Evolutionary conservation across 2,329 filamentous ascomycete genomes (phyloP).

Genomic region (Penicillium aurantiogriseum): DNA sequence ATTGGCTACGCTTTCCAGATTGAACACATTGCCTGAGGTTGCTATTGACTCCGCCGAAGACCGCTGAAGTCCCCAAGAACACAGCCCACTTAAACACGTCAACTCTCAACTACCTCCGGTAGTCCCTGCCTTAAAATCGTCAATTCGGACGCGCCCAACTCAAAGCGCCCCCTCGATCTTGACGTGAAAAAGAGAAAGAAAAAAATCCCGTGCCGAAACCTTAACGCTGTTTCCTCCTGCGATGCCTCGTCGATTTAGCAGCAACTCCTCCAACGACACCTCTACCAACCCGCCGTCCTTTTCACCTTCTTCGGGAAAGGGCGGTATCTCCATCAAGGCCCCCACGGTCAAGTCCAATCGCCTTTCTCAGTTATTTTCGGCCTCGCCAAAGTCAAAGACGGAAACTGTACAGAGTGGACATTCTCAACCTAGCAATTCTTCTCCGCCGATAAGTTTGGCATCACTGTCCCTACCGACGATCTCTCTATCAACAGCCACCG

Average conservation of each 20-base stretch:
- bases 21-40: not conserved
- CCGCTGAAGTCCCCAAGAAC: not conserved
- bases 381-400: conserved; percentile 72
- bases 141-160: not conserved
- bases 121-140: conserved; percentile 14
- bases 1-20: conserved; percentile 1
- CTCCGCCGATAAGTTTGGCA: conserved; percentile 66
- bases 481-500: conserved; percentile 81
- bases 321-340: conserved; percentile 48
- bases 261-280: conserved; percentile 56
- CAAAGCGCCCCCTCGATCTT: conserved; percentile 11
- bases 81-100: not conserved
- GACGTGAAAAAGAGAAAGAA: conserved; percentile 7
- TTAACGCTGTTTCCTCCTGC: conserved; percentile 39
- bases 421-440: conserved; percentile 47
- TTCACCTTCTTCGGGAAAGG: conserved; percentile 56
- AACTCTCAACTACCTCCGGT: conserved; percentile 5
- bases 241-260: conserved; percentile 64
- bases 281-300: conserved; percentile 50
- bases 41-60: not conserved
- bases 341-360: conserved; percentile 66
- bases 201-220: conserved; percentile 6
- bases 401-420: conserved; percentile 57
- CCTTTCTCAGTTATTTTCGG: conserved; percentile 78
- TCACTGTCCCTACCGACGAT: conserved; percentile 83